Conservation (phyloP, 2,329 filamentous ascomycete genomes). For the Botrytis deweyae region DNA sequence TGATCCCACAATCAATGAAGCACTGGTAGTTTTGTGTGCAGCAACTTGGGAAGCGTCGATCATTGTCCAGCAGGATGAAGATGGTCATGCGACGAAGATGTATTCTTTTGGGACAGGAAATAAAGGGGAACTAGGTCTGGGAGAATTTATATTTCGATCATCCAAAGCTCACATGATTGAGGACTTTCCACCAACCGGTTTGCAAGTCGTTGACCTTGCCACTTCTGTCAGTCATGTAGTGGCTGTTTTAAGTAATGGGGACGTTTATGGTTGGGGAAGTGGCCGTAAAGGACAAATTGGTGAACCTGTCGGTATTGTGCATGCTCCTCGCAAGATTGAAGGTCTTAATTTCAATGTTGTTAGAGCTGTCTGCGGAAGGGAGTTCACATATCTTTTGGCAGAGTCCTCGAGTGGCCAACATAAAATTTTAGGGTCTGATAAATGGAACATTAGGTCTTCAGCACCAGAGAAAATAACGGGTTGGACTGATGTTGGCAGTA, state of each 20-base stretch:
- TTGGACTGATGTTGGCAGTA: conserved; percentile 71
- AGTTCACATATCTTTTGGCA: conserved; percentile 76
- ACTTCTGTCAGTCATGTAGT: conserved; percentile 79
- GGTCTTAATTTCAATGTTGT: conserved; percentile 59
- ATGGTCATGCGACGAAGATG: conserved; percentile 49
- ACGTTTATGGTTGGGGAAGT: conserved; percentile 85
- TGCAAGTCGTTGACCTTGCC: conserved; percentile 61
- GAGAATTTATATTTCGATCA: conserved; percentile 51
- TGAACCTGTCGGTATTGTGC: conserved; percentile 51
- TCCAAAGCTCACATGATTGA: conserved; percentile 51
- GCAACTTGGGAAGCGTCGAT: conserved; percentile 79
- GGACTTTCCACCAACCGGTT: conserved; percentile 62
- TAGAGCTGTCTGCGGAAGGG: conserved; percentile 74
- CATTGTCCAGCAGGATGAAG: conserved; percentile 51
- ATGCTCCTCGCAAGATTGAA: conserved; percentile 61
- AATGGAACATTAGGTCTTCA: conserved; percentile 63
- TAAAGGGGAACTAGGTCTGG: conserved; percentile 72
- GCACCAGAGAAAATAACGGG: conserved; percentile 53
- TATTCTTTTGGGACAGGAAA: conserved; percentile 64
- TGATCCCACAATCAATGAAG: conserved; percentile 33
- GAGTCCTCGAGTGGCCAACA: conserved; percentile 57
- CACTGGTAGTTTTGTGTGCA: conserved; percentile 49
- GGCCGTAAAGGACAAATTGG: conserved; percentile 84
- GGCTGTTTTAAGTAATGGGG: conserved; percentile 69
- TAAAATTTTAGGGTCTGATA: conserved; percentile 70